Evolutionary conservation across 2,329 filamentous ascomycete species (phyloP), one percentile per base, ranked within the genome.

Genomic region (Aspergillus ustus): DNA sequence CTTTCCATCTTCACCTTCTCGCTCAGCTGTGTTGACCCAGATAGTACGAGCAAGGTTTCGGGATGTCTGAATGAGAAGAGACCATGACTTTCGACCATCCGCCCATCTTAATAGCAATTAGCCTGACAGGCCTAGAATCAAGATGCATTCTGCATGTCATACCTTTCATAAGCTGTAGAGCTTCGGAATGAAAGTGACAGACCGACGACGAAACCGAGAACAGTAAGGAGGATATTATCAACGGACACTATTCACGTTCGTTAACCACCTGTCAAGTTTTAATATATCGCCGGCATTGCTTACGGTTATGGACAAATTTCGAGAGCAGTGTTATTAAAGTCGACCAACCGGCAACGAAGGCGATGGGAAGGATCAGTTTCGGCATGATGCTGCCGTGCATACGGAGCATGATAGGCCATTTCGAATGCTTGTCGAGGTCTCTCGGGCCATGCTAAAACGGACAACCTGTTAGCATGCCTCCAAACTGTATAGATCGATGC

Each of bases 151-250:
- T 28, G 31, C 7, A 51, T 8, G 17, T 1, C 52, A 40, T 76
- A 82, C 68, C 89, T 85, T 77, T 93, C 91, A 68, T 93, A 93
- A 9, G 91, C 91, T 7, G 90, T 91, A 2, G 89, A 88, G 65
- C 85, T 91, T 61, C 91, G 87, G 79, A 93, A 92, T 1, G 89
- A 92, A 37, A 93, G 83, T n/a, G 88, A 85, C 62, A 93, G 79
- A 85, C 88, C 88, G 74, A 93, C 90, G 62, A 93, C 89, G 79
- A 93, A 93, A 89, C 91, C 91, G 49, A 90, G 85, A 56, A 93
- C 87, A 1, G 90, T 93, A 57, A 93, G 82, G 20, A 93, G 81
- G 34, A 92, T 83, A n/a, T 83, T 87, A 72, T 84, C 83, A 65
- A 93, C 87, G 50, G 46, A 60, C 66, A 48, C 55, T 57, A 25